Evolutionary conservation across 2,329 filamentous ascomycete species (phyloP).

Genomic region (Nakataea oryzae): DNA sequence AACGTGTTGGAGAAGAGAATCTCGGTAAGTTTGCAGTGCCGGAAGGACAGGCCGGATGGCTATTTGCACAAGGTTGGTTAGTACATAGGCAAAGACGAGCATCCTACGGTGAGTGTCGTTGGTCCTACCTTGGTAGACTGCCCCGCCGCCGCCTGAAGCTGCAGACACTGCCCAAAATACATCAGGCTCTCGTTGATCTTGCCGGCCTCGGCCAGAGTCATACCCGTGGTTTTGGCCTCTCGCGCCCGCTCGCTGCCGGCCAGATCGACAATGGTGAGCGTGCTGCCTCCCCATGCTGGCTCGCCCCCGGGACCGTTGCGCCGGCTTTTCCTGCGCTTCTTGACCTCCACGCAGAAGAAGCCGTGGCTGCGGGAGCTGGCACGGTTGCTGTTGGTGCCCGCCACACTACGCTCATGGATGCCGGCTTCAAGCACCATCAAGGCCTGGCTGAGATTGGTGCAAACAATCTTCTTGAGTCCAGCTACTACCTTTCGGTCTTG

Average conservation of each 20-base stretch:
- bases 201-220: slow-evolving; percentile 86
- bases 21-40: slow-evolving; percentile 79
- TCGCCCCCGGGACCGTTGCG: slow-evolving; percentile 16
- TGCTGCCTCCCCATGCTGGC: slow-evolving; percentile 62
- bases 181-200: slow-evolving; percentile 98
- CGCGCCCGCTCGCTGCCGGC: slow-evolving; percentile 89
- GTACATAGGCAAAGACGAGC: slow-evolving; percentile 4
- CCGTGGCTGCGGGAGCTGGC: slow-evolving; percentile 88
- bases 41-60: slow-evolving; percentile 45
- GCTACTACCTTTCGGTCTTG: slow-evolving; percentile 92
- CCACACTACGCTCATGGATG: slow-evolving; percentile 74
- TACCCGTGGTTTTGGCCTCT: slow-evolving; percentile 87
- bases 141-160: slow-evolving; percentile 79
- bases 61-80: background rate
- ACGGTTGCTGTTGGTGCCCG: slow-evolving; percentile 87
- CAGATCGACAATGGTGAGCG: slow-evolving; percentile 81
- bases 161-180: slow-evolving; percentile 94
- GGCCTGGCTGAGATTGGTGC: slow-evolving; percentile 71
- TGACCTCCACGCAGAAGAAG: slow-evolving; percentile 92
- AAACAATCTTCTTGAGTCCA: slow-evolving; percentile 82
- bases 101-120: background rate
- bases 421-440: slow-evolving; percentile 85
- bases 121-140: slow-evolving; percentile 57
- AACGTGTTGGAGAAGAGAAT: slow-evolving; percentile 83
- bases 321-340: slow-evolving; percentile 51